These are phyloP conservation scores for Exophiala phaeomuriformis DNA, from an alignment of 2,329 filamentous ascomycete genomes.

Conservation along the genomic window DNA sequence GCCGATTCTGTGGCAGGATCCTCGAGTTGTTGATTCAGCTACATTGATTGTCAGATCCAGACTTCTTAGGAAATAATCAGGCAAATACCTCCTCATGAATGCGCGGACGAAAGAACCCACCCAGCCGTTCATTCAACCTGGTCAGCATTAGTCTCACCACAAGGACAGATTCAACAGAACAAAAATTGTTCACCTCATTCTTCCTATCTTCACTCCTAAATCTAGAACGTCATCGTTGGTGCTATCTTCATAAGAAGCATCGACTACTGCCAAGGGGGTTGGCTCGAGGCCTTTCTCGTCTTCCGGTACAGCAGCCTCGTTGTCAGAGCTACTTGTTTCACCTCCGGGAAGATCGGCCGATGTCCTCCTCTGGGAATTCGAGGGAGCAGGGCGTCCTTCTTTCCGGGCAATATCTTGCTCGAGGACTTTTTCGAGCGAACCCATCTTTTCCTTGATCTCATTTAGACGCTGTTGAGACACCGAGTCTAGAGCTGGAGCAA, in stretches of 20 bases:
- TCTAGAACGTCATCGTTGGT: conserved; percentile 61
- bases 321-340: conserved; percentile 51
- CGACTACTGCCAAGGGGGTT: conserved; percentile 55
- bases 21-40: conserved; percentile 17
- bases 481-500: conserved; percentile 61
- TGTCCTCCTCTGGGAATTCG: conserved; percentile 42
- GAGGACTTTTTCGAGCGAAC: conserved; percentile 60
- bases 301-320: conserved; percentile 36
- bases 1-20: conserved; percentile 10
- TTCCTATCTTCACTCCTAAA: conserved; percentile 63
- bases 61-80: neutral
- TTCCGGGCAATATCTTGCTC: conserved; percentile 56
- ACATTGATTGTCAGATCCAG: conserved; percentile 5
- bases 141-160: neutral
- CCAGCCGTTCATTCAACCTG: conserved; percentile 63
- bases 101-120: conserved; percentile 63
- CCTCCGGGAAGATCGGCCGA: conserved; percentile 26
- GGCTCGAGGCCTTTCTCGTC: conserved; percentile 56
- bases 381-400: conserved; percentile 10
- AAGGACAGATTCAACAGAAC: neutral
- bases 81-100: conserved; percentile 59
- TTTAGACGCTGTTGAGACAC: conserved; percentile 62
- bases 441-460: conserved; percentile 73
- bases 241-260: conserved; percentile 62
- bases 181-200: conserved; percentile 46